Percentiles rank a stretch among this genome's conserved stretches.
Evolutionary conservation across 2,329 filamentous ascomycete species (phyloP).

Genomic region (Pseudogymnoascus sp.): DNA sequence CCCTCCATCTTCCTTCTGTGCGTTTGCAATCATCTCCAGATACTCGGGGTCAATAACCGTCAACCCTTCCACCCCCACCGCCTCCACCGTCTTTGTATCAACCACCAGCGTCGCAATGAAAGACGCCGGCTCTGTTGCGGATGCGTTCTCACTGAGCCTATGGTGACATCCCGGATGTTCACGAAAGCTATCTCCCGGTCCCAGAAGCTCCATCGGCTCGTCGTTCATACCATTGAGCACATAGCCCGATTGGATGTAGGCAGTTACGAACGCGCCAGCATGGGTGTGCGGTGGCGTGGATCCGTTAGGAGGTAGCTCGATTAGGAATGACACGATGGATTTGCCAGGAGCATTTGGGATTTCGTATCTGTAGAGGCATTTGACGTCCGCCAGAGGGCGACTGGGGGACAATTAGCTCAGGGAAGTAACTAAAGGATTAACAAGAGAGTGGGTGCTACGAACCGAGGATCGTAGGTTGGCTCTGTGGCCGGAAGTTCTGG

Average conservation of each 20-base stretch:
- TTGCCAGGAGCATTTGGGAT: constrained; percentile 37
- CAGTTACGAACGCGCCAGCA: constrained; percentile 36
- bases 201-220: constrained; percentile 27
- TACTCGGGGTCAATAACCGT: constrained; percentile 33
- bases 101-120: constrained; percentile 36
- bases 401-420: neutral
- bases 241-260: constrained; percentile 33
- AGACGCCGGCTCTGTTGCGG: constrained; percentile 31
- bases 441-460: neutral
- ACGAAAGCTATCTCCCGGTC: constrained; percentile 34
- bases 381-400: constrained; percentile 13
- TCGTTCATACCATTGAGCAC: constrained; percentile 44
- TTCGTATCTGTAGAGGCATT: constrained; percentile 20
- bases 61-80: constrained; percentile 25
- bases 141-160: constrained; percentile 38
- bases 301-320: constrained; percentile 33
- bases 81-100: constrained; percentile 34
- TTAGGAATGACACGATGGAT: constrained; percentile 33
- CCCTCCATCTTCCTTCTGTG: neutral
- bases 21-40: constrained; percentile 23
- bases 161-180: constrained; percentile 44
- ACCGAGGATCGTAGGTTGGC: neutral
- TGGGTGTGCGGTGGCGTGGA: constrained; percentile 41
- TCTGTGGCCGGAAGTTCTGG: neutral
- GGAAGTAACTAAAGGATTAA: neutral